phyloP scores from a whole-genome alignment of 2,329 filamentous ascomycete genomes.

The Phaeosphaeriaceae sp. region DNA sequence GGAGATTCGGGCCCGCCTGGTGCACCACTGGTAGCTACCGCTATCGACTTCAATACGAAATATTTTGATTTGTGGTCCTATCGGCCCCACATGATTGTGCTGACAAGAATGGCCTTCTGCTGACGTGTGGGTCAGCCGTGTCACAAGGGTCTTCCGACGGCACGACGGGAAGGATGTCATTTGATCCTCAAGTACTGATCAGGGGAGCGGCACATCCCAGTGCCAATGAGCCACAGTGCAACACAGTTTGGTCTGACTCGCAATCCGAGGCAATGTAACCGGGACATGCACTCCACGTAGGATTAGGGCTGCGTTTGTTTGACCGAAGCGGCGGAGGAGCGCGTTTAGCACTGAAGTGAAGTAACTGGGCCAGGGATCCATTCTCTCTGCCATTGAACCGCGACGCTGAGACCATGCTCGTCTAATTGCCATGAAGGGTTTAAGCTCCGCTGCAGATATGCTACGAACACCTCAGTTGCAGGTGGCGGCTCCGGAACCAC shows the following conservation, averaged over 20 bases:
- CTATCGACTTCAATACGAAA: background rate
- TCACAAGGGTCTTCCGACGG: conserved; percentile 32
- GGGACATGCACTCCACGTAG: background rate
- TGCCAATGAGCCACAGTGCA: background rate
- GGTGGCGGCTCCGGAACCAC: conserved; percentile 3
- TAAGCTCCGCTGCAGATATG: background rate
- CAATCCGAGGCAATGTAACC: background rate
- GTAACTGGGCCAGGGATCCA: background rate
- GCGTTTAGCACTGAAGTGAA: background rate
- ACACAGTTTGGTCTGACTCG: background rate
- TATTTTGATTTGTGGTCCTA: background rate
- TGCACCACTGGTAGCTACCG: background rate
- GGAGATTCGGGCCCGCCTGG: background rate
- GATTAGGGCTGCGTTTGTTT: conserved; percentile 1
- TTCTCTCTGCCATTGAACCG: background rate
- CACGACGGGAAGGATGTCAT: conserved; percentile 45
- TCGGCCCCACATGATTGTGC: conserved; percentile 39
- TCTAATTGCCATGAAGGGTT: background rate
- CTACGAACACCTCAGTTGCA: conserved; percentile 1
- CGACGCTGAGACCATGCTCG: background rate
- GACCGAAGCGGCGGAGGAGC: background rate
- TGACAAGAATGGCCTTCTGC: conserved; percentile 28
- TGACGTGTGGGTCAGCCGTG: conserved; percentile 26
- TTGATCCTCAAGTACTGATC: conserved; percentile 16
- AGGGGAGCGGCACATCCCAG: conserved; percentile 3